Conservation (phyloP, 176 grass and related monocot species). For the Lolium perenne region DNA sequence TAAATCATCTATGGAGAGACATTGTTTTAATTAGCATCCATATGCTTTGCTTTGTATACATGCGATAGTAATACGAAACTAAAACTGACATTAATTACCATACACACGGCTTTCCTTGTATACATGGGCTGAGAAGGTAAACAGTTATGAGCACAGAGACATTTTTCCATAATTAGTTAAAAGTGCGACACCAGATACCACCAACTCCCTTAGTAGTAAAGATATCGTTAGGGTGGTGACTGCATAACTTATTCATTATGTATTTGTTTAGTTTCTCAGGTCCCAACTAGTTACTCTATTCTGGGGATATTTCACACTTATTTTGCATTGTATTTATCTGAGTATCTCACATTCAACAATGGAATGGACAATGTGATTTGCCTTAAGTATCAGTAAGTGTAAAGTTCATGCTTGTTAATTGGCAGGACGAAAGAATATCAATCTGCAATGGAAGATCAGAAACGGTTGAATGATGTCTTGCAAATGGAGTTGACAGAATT, state of each 20-base stretch:
- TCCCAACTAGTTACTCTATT: constrained; percentile 15
- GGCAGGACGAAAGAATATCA: constrained; percentile 82
- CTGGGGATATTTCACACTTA: neutral
- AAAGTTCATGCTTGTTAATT: constrained; percentile 43
- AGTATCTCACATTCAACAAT: constrained; percentile 18
- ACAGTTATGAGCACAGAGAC: neutral
- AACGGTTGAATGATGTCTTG: constrained; percentile 62
- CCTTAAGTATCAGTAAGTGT: neutral
- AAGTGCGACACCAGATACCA: neutral
- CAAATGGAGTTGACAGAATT: constrained; percentile 67
- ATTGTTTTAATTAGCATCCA: neutral
- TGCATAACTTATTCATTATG: neutral
- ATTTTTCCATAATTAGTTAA: neutral
- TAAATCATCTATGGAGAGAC: neutral
- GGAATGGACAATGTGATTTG: constrained; percentile 1
- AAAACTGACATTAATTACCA: neutral
- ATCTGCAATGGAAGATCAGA: constrained; percentile 65
- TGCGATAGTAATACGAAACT: neutral
- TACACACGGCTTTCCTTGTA: neutral
- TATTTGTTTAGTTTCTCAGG: constrained; percentile 11
- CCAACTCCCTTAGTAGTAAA: neutral
- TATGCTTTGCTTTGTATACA: neutral
- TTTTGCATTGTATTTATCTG: constrained; percentile 8
- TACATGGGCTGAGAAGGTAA: neutral
- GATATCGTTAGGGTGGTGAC: neutral